A percentile compares a stretch with the other conserved stretches of the same genome.
Conservation (phyloP, 2,329 filamentous ascomycete species). For the Cladosporium sp. region DNA sequence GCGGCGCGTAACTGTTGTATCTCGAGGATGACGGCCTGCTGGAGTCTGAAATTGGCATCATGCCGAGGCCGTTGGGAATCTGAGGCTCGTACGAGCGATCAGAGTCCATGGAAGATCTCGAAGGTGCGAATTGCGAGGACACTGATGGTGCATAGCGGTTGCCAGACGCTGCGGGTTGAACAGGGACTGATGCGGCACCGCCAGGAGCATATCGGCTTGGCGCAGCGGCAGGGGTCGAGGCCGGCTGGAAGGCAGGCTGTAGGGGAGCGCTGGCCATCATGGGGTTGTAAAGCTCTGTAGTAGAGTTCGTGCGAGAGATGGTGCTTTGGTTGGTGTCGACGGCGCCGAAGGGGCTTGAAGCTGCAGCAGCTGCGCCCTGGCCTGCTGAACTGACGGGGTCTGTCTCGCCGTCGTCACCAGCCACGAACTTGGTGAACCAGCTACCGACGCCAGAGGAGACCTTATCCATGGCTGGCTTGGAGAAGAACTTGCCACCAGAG, state of each 20-base stretch:
- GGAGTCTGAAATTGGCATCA: constrained; percentile 7
- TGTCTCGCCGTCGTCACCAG: constrained; percentile 77
- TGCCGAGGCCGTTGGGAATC: constrained; percentile 5
- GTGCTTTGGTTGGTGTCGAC: constrained; percentile 60
- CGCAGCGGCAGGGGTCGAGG: constrained; percentile 16
- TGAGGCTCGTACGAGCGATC: constrained; percentile 21
- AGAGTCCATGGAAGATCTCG: constrained; percentile 37
- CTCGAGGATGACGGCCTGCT: constrained; percentile 22
- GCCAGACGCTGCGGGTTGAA: constrained; percentile 3
- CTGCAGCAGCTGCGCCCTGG: constrained; percentile 46
- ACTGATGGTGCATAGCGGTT: constrained; percentile 12
- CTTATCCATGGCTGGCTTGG: constrained; percentile 93
- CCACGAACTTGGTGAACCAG: constrained; percentile 94
- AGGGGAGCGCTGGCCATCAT: constrained; percentile 36
- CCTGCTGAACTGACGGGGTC: constrained; percentile 50
- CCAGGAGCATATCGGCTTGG: constrained; percentile 30
- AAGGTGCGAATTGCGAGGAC: constrained; percentile 17
- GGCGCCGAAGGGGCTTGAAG: constrained; percentile 76
- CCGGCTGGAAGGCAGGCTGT: constrained; percentile 18
- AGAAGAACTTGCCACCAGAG: constrained; percentile 65
- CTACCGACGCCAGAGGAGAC: constrained; percentile 87
- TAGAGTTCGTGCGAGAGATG: constrained; percentile 57
- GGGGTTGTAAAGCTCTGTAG: constrained; percentile 69
- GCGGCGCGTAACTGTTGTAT: constrained; percentile 25
- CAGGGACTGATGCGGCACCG: constrained; percentile 16